phyloP scores from a whole-genome alignment of 1,284 basidiomycete genomes.

The Psilocybe mexicana region DNA sequence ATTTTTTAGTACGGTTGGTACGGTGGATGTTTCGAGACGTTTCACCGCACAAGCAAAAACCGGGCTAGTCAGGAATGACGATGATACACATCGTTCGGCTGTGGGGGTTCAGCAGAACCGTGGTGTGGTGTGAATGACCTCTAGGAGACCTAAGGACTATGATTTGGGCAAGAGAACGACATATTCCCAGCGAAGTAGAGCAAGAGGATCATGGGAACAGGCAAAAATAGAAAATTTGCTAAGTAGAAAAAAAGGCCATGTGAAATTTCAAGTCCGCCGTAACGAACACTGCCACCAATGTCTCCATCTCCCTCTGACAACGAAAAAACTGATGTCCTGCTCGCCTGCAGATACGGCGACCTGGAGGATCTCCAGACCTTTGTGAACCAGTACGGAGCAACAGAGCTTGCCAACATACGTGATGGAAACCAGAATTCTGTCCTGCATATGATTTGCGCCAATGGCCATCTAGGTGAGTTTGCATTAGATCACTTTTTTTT shows the following conservation, averaged over 20 bases:
- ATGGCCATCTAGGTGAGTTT: constrained; percentile 79
- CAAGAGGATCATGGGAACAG: neutral
- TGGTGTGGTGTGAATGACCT: neutral
- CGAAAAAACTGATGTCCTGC: constrained; percentile 76
- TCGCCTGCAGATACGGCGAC: constrained; percentile 85
- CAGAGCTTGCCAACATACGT: constrained; percentile 50
- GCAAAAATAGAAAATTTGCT: neutral
- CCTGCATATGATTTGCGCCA: constrained; percentile 84
- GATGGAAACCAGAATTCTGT: constrained; percentile 80
- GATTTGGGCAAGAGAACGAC: neutral
- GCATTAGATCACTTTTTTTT: neutral
- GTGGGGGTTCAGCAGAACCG: neutral
- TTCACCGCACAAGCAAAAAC: neutral
- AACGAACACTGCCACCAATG: constrained; percentile 18
- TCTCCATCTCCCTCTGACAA: constrained; percentile 47
- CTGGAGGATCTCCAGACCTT: constrained; percentile 74
- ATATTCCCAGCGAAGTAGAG: neutral
- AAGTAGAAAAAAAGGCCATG: constrained; percentile 13
- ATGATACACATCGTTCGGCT: neutral
- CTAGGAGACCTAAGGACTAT: neutral
- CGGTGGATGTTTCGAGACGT: neutral
- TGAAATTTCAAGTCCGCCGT: constrained; percentile 10
- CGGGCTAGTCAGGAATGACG: neutral
- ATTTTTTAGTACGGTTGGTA: neutral
- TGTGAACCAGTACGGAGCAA: constrained; percentile 56